Evolutionary conservation across 108 stramenopile species (phyloP).

Genomic region (Nannochloropsis gaditana): DNA sequence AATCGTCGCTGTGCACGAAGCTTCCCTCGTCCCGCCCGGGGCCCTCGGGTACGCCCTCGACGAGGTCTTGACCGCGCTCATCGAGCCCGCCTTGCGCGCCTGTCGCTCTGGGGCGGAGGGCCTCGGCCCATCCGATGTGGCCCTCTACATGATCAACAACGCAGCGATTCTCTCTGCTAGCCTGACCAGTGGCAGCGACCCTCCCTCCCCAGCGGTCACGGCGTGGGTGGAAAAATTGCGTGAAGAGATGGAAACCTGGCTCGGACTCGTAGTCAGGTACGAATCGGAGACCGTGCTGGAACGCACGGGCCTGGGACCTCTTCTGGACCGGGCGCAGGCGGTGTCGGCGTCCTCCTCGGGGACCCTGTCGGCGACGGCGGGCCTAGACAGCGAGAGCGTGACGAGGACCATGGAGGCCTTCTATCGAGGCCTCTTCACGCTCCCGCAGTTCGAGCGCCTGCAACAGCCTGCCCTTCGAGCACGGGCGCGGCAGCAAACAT

Average conservation of each 20-base stretch:
- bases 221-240: slow-evolving; percentile 25
- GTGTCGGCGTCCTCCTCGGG: neutral
- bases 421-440: slow-evolving; percentile 37
- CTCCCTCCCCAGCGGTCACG: neutral
- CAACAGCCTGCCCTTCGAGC: slow-evolving; percentile 24
- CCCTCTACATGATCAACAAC: slow-evolving; percentile 49
- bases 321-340: slow-evolving; percentile 22
- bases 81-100: slow-evolving; percentile 39
- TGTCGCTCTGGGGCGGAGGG: slow-evolving; percentile 33
- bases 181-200: neutral
- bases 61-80: slow-evolving; percentile 32
- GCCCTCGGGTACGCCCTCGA: slow-evolving; percentile 32
- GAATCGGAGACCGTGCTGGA: slow-evolving; percentile 44
- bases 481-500: slow-evolving; percentile 26
- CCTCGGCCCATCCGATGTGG: slow-evolving; percentile 38
- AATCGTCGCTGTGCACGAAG: slow-evolving; percentile 38
- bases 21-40: slow-evolving; percentile 32
- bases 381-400: slow-evolving; percentile 29
- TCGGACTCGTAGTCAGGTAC: slow-evolving; percentile 29
- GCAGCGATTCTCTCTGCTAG: slow-evolving; percentile 19
- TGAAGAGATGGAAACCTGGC: slow-evolving; percentile 40
- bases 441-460: slow-evolving; percentile 40
- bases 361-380: slow-evolving; percentile 18
- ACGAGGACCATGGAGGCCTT: slow-evolving; percentile 25
- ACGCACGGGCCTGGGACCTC: slow-evolving; percentile 31